Conservation (phyloP, 139 green algal genomes). For the Chlamydomonas sp. region DNA sequence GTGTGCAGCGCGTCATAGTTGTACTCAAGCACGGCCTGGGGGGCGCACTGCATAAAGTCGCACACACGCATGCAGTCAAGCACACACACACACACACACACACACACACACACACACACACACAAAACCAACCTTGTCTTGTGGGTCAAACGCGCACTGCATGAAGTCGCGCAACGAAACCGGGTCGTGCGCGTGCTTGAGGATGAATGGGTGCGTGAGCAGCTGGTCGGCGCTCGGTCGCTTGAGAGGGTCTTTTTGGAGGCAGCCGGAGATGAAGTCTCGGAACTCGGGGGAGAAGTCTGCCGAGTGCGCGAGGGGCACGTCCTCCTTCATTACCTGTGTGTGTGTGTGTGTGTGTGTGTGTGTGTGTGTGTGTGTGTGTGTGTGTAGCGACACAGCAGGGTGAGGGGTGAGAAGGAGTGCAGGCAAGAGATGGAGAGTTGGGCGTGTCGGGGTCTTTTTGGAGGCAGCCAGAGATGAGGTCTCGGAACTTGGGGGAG, state of each 20-base stretch:
- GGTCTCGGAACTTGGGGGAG: constrained; percentile 68
- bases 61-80: constrained; percentile 49
- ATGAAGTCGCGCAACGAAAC: constrained; percentile 9
- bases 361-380: constrained; percentile 3
- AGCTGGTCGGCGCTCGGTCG: constrained; percentile 58
- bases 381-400: no score
- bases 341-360: constrained; percentile 1
- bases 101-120: no score
- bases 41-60: no score
- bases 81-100: no score
- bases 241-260: constrained; percentile 63
- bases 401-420: not conserved
- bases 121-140: constrained; percentile 48
- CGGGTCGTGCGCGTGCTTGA: constrained; percentile 20
- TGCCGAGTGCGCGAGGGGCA: constrained; percentile 15
- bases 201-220: constrained; percentile 66
- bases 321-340: constrained; percentile 47
- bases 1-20: constrained; percentile 51
- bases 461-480: constrained; percentile 61
- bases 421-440: not conserved
- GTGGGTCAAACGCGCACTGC: constrained; percentile 25
- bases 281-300: constrained; percentile 59
- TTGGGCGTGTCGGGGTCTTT: constrained; percentile 49
- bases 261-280: constrained; percentile 68
- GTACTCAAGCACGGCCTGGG: constrained; percentile 50